phyloP scores from a whole-genome alignment of 2,329 filamentous ascomycete species.

The Ophiostoma sp. region DNA sequence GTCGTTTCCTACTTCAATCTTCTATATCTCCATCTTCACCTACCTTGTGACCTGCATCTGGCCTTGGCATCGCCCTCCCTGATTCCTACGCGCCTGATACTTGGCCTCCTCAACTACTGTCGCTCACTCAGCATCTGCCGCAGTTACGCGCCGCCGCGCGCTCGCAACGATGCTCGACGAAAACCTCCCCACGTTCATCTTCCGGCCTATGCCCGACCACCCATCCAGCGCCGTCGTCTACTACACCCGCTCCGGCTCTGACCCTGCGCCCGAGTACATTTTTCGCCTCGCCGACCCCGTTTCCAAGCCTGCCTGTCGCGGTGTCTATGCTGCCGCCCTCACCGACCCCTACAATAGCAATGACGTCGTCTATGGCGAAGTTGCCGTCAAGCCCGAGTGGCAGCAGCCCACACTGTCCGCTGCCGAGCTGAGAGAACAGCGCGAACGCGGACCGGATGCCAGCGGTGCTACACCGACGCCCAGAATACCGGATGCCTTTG shows the following conservation, averaged over 20 bases:
- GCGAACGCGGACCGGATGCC: conserved; percentile 17
- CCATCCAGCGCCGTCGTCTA: conserved; percentile 53
- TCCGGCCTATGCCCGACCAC: conserved; percentile 48
- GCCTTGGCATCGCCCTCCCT: not conserved
- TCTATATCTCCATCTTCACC: not conserved
- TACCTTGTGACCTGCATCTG: not conserved
- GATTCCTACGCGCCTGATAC: too few relatives aligned
- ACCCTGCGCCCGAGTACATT: conserved; percentile 74
- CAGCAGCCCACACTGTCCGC: conserved; percentile 73
- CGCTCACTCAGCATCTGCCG: not conserved
- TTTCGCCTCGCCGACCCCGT: conserved; percentile 69
- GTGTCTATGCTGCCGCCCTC: conserved; percentile 80
- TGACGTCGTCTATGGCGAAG: conserved; percentile 81
- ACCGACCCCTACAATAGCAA: conserved; percentile 69
- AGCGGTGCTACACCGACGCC: conserved; percentile 59
- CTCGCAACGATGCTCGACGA: conserved; percentile 70
- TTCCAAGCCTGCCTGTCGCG: conserved; percentile 58
- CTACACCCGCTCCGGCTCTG: conserved; percentile 68
- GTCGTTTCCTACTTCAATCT: not conserved
- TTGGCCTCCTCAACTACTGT: not conserved
- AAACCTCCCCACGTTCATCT: conserved; percentile 72
- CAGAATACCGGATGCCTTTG: conserved; percentile 69
- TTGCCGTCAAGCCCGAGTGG: conserved; percentile 79
- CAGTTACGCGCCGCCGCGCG: not conserved
- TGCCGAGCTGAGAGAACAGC: conserved; percentile 66